Evolutionary conservation across 257 asterid species (phyloP), one percentile per base, ranked within the genome.

Genomic region (Galeopsis tetrahit): DNA sequence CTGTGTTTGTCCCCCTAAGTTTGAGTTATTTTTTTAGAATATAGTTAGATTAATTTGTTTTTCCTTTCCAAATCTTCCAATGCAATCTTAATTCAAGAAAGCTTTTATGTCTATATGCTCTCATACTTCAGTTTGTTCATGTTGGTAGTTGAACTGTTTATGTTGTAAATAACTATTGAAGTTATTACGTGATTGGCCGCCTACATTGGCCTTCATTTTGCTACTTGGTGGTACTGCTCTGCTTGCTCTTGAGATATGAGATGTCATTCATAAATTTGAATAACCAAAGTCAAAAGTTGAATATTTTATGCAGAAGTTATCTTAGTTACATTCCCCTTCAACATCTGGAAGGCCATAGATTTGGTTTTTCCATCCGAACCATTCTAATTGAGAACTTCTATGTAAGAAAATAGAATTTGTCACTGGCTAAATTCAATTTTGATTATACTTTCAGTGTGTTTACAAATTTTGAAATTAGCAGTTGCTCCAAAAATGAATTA

Each of bases 401-500:
- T 55, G 35, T 55, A 35, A 61, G 48, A 61, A 61, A 60, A 35
- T n/a, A 15, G 21, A 35, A 48, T 5, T 36, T 36, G 17, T 61
- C 33, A 14, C 67, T 62, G 49, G 49, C 67, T 62, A 62, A 59
- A 59, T 59, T 33, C 28, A 4, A 5, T 64, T 42, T 32, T 49
- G 44, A 33, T 67, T 56, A 52, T 35, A 17, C 28, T 52, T 68
- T 10, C 4, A 67, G 48, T 36, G 2, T 67, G 70, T 31, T 65
- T 21, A 9, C 28, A 28, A n/a, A 32, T 32, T 31, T 13, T 32
- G 44, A 44, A 44, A 17, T 46, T 32, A 42, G 38, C 43, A 44
- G 10, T 49, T 66, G n/a, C 43, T 66, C 71, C 28, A 7, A 6
- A 66, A 66, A 55, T 46, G 71, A 46, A 66, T 46, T 33, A 31